Base-by-base conservation (phyloP, 768 basidiomycete species). In the Mycena filopes region DNA sequence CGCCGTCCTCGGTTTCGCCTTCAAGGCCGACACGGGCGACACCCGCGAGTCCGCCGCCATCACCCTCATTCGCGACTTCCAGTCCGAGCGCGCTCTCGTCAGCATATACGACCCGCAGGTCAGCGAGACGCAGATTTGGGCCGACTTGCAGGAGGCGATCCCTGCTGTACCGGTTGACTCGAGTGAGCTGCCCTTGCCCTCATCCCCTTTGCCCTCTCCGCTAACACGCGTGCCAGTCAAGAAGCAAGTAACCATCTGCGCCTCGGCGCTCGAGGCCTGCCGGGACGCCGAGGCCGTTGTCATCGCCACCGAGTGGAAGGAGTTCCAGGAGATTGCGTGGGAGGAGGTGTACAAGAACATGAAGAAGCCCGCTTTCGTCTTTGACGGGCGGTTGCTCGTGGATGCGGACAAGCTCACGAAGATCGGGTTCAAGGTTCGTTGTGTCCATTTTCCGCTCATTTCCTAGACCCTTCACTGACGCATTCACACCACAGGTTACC, bases 1-100 rank as follows among this genome's bases (percentile, higher is more conserved):
- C 73, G 94, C 98, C 46, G 93, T 99, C 48, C 89, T 99, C 45
- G 97, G 97, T 13, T 99, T 98, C 78, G 98, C 97, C 4, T 98
- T 98, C 90, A 98, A 98, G 84, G 97, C 98, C 45, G 96, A 99
- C 78, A 99, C 98, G 15, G 98, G 98, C 65, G 98, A 99, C 77
- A 99, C 98, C 41, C 95, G 98, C 77, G 98, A 99, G 82, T 96
- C 95, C 3, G 90, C 98, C 29, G 88, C 98, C 20, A 98, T 98
- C 79, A 92, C 94, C 31, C 88, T 99, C 70, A 91, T 97, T 81
- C 90, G 89, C 71, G 91, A 98, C 83, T 99, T 99, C 89, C 86
- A 89, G 71, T 86, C 87, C 42, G 98, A 99, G 81, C 89, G 87
- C 71, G 96, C 98, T 13, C 79, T 88, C 50, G 85, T 99, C 72